Conservation (phyloP, 371 early-diverging fungal genomes). For the Saksenaea vasiformis region DNA sequence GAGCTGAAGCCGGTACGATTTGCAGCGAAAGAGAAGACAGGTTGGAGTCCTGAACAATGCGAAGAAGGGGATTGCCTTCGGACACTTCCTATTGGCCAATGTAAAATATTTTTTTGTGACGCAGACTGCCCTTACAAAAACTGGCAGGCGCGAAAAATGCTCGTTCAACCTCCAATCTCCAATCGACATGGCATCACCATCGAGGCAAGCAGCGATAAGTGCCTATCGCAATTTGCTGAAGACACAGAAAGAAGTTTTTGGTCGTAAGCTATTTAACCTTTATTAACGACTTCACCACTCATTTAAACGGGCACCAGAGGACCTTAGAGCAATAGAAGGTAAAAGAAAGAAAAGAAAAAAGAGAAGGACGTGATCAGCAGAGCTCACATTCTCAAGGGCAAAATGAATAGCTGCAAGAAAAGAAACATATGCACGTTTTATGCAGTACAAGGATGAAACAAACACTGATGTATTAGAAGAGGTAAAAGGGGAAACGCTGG, state of each 20-base stretch:
- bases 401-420: conserved; percentile 36
- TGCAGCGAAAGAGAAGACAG: no score
- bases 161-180: neutral
- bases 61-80: no score
- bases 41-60: no score
- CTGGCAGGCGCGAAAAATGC: neutral
- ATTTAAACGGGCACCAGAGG: conserved; percentile 21
- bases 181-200: conserved; percentile 20
- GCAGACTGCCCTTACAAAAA: neutral
- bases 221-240: conserved; percentile 45
- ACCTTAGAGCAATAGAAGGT: conserved; percentile 39
- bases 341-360: no score
- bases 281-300: neutral
- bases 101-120: no score
- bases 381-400: neutral
- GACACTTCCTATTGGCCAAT: no score
- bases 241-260: conserved; percentile 48
- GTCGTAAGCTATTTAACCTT: conserved; percentile 18
- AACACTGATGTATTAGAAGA: conserved; percentile 47
- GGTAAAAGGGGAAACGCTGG: conserved; percentile 16
- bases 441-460: conserved; percentile 45
- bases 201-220: conserved; percentile 40
- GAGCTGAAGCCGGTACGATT: no score
- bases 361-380: neutral
- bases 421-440: conserved; percentile 45